Evolutionary conservation across 1,284 basidiomycete species (phyloP).

Genomic region (Cutaneotrichosporon arboriforme): DNA sequence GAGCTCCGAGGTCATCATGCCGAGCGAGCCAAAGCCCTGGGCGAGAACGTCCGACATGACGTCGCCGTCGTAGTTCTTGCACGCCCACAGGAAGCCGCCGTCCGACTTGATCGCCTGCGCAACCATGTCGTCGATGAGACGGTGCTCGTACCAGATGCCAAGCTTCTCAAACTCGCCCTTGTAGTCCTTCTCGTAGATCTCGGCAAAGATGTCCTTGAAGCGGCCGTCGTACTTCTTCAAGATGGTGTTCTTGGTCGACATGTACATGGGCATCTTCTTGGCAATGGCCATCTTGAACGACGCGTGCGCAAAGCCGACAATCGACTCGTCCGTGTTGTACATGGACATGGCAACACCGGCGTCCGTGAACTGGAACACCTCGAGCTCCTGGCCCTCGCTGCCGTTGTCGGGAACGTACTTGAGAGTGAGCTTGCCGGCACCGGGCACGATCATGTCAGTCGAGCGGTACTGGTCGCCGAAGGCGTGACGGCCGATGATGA

Average conservation of each 20-base stretch:
- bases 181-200: constrained; percentile 84
- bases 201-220: constrained; percentile 98
- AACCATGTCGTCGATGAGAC: constrained; percentile 86
- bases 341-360: constrained; percentile 83
- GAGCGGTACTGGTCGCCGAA: constrained; percentile 96
- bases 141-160: constrained; percentile 95
- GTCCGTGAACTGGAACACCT: constrained; percentile 87
- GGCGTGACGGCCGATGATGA: constrained; percentile 93
- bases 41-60: constrained; percentile 80
- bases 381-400: constrained; percentile 57
- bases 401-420: constrained; percentile 76
- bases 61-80: constrained; percentile 96
- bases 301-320: constrained; percentile 90
- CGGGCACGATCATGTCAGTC: constrained; percentile 81
- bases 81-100: constrained; percentile 96
- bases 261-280: constrained; percentile 90
- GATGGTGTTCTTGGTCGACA: constrained; percentile 98
- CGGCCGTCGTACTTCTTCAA: constrained; percentile 93
- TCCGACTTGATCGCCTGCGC: constrained; percentile 94
- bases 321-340: constrained; percentile 96
- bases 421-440: constrained; percentile 82
- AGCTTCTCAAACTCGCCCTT: constrained; percentile 71
- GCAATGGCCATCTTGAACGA: constrained; percentile 97
- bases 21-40: constrained; percentile 80
- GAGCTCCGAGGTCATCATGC: constrained; percentile 97